These are phyloP conservation scores for Fusarium gaditjirri DNA, from an alignment of 2,329 filamentous ascomycete genomes.

Conservation along the genomic window DNA sequence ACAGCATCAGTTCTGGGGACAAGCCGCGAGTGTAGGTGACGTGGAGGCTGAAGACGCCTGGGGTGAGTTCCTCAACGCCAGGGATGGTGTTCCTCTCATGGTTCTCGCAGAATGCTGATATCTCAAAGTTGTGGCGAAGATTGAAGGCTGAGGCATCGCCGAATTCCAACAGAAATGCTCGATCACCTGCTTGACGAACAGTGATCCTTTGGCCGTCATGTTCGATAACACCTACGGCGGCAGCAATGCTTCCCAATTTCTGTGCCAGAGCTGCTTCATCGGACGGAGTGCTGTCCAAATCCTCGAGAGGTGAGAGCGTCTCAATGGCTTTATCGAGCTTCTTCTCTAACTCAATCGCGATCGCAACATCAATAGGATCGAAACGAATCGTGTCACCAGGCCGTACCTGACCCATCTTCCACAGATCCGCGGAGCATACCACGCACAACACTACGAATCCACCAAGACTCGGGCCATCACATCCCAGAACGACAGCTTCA, in stretches of 20 bases:
- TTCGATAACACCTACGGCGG: conserved; percentile 30
- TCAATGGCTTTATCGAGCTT: conserved; percentile 39
- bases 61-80: conserved; percentile 47
- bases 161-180: conserved; percentile 50
- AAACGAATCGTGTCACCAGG: conserved; percentile 53
- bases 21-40: conserved; percentile 43
- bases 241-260: neutral
- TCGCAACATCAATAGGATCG: conserved; percentile 42
- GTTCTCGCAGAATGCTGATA: conserved; percentile 49
- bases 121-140: conserved; percentile 48
- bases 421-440: conserved; percentile 53
- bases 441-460: conserved; percentile 55
- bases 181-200: conserved; percentile 49
- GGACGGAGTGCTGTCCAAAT: rapidly evolving
- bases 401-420: conserved; percentile 55
- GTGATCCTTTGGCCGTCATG: conserved; percentile 27
- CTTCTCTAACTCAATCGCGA: conserved; percentile 41
- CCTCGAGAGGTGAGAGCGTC: conserved; percentile 16
- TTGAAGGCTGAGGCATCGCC: conserved; percentile 45
- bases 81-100: conserved; percentile 44
- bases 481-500: conserved; percentile 52
- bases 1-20: conserved; percentile 32
- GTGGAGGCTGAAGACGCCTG: conserved; percentile 51
- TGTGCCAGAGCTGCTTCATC: neutral
- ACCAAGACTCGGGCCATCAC: conserved; percentile 55